Evolutionary conservation across 1,284 basidiomycete genomes (phyloP).

Genomic region (Marasmius fiardii): DNA sequence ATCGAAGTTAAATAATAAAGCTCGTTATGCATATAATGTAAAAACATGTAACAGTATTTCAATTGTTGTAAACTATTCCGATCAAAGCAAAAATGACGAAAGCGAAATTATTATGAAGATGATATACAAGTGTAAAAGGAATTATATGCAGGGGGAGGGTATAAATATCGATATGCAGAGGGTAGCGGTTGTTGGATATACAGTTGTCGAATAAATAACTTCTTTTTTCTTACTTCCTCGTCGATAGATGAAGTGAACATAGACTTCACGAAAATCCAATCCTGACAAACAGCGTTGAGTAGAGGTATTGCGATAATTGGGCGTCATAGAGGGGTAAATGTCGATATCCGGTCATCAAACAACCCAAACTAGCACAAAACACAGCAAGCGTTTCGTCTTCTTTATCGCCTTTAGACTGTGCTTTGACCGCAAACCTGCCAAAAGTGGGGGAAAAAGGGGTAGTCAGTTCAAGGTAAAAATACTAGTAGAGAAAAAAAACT

Average conservation of each 20-base stretch:
- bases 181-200: too few species aligned
- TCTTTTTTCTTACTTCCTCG: too few species aligned
- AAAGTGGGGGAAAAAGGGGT: background rate
- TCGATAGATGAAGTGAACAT: background rate
- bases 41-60: too few species aligned
- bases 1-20: too few species aligned
- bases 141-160: too few species aligned
- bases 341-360: constrained; percentile 75
- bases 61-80: too few species aligned
- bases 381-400: constrained; percentile 69
- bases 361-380: constrained; percentile 67
- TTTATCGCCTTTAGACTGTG: constrained; percentile 57
- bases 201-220: too few species aligned
- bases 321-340: constrained; percentile 86
- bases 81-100: too few species aligned
- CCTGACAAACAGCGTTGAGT: constrained; percentile 84
- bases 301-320: constrained; percentile 81
- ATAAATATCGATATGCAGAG: too few species aligned
- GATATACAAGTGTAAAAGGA: too few species aligned
- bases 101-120: too few species aligned
- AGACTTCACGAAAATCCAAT: constrained; percentile 32
- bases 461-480: background rate
- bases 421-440: constrained; percentile 59
- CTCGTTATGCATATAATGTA: too few species aligned
- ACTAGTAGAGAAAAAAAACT: background rate